Base-by-base conservation (phyloP, 495 filamentous ascomycete species). In the Aspergillus ellipticus region DNA sequence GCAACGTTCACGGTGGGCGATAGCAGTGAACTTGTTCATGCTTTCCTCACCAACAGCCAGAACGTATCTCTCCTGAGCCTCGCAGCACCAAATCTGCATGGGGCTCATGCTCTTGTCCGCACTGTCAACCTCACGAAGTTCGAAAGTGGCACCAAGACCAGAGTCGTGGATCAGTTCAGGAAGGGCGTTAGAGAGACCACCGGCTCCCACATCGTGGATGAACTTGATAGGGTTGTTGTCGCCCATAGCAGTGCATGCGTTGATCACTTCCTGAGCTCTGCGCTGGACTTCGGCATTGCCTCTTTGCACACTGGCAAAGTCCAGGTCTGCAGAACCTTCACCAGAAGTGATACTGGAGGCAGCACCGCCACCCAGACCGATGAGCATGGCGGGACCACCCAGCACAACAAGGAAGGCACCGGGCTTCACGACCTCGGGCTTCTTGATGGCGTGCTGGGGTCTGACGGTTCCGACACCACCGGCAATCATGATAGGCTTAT, bases 401-500 rank as follows among this genome's bases (percentile, higher is more conserved):
- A 98, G 81, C 15, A 96, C 92, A 62, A 97, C 88, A 11, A 97
- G 82, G 70, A 89, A 87, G 39, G 90, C 89, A 7, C 90, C 92
- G 19, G 90, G 82, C 56, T 85, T 83, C 10, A 97, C 93, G 57
- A 89, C 77, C 11, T 81, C 77, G 2, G 84, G 81, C 55, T 86
- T 77, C 71, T 98, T 98, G 46, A 95, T 79, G 4, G 94, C 92
- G 69, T 96, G 88, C 62, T 92, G 85, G 0, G 94, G 93, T 54
- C 95, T 73, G n/a, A 97, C 92, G n/a, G 89, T 96, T 33, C 94
- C 95, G 42, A 96, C 82, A 66, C 95, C 94, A 57, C 94, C 95
- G 53, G 95, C 94, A 75, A 98, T 87, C 92, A 98, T 96, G 69
- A 98, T 97, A 6, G 94, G 94, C 74, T 98, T 98, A 76, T 97